Conservation (phyloP, 192 early-diverging fungal species). For the Chytriomyces sp. region DNA sequence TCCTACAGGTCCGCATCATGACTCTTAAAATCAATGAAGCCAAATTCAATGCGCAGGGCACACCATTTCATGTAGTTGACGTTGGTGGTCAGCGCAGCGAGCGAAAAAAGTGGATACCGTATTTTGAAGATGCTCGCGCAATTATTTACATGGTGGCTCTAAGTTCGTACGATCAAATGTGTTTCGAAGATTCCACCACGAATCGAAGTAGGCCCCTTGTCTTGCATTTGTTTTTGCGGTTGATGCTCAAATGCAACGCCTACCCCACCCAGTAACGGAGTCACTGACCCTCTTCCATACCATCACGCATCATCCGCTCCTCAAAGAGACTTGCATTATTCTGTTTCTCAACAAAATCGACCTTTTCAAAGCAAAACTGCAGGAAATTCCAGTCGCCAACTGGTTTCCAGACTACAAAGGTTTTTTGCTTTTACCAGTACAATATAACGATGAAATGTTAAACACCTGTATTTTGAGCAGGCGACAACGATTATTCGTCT, state of each 20-base stretch:
- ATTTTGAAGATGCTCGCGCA: conserved; percentile 84
- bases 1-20: conserved; percentile 1
- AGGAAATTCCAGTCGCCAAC: conserved; percentile 74
- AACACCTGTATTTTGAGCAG: conserved; percentile 8
- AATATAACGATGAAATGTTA: too few species aligned
- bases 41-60: not conserved
- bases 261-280: conserved; percentile 68
- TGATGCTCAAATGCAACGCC: conserved; percentile 1
- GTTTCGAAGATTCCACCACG: conserved; percentile 74
- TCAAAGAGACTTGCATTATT: conserved; percentile 89
- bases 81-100: conserved; percentile 86
- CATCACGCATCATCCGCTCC: conserved; percentile 91
- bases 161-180: conserved; percentile 91
- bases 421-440: not conserved
- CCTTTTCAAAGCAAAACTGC: conserved; percentile 81
- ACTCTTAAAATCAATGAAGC: conserved; percentile 4
- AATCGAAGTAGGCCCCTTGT: conserved; percentile 18
- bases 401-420: conserved; percentile 86
- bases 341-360: conserved; percentile 95
- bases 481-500: conserved; percentile 50
- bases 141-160: conserved; percentile 94
- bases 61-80: conserved; percentile 72
- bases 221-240: conserved; percentile 2
- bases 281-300: conserved; percentile 88
- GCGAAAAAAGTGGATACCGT: conserved; percentile 87